phyloP scores from a whole-genome alignment of 371 early-diverging fungal species.

The Actinomortierella ambigua region DNA sequence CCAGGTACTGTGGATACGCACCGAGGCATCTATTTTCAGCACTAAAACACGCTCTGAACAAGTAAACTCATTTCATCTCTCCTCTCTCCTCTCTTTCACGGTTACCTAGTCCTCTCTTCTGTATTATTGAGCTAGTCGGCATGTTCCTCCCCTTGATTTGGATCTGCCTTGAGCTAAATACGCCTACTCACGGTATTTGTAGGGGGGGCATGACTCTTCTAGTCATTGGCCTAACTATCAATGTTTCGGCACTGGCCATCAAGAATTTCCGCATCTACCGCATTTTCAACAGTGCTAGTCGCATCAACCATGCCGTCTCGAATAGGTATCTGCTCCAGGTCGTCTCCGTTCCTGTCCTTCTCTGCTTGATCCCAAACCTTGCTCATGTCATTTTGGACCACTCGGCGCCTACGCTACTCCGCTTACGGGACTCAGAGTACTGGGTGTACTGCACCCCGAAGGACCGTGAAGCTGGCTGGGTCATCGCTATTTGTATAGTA shows the following conservation, averaged over 20 bases:
- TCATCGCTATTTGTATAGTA: conserved; percentile 1
- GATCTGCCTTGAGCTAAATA: conserved; percentile 42
- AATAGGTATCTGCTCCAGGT: conserved; percentile 28
- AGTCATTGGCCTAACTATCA: conserved; percentile 15
- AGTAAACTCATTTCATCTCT: too few species aligned
- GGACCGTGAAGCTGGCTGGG: conserved; percentile 7
- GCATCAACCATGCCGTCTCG: conserved; percentile 37
- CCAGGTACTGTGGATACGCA: too few species aligned
- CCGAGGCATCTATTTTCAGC: too few species aligned
- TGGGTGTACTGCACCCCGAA: conserved; percentile 20
- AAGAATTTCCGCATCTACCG: conserved; percentile 65
- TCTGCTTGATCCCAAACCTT: conserved; percentile 16
- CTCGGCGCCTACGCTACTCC: conserved; percentile 11
- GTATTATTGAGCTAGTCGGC: conserved; percentile 56
- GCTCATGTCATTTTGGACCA: conserved; percentile 13
- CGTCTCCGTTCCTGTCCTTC: conserved; percentile 19
- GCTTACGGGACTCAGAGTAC: conserved; percentile 12
- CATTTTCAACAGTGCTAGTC: conserved; percentile 54
- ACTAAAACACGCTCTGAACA: too few species aligned
- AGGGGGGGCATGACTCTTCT: conserved; percentile 22
- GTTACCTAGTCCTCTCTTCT: conserved; percentile 56
- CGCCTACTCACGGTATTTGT: conserved; percentile 45
- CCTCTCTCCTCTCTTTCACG: too few species aligned
- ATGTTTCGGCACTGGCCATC: conserved; percentile 48
- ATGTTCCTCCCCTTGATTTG: conserved; percentile 50